These are phyloP conservation scores for Fusarium nygamai DNA, from an alignment of 2,329 filamentous ascomycete genomes.

Conservation along the genomic window DNA sequence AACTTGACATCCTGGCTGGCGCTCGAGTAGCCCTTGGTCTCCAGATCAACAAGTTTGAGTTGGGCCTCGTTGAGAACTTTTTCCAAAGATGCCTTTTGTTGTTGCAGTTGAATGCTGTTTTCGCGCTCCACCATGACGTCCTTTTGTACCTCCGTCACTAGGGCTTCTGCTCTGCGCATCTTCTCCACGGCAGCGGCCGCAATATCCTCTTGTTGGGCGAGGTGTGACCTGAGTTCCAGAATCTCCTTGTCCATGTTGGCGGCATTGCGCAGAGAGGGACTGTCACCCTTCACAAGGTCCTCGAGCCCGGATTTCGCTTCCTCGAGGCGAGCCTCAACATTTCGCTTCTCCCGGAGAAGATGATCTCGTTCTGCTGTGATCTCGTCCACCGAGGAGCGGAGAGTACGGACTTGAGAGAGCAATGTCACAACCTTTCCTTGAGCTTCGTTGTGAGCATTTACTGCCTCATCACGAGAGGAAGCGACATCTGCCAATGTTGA, in stretches of 20 bases:
- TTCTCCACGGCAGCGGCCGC: constrained; percentile 92
- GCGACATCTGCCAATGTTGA: constrained; percentile 88
- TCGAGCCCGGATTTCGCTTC: constrained; percentile 91
- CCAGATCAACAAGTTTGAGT: constrained; percentile 87
- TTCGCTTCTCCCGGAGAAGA: constrained; percentile 88
- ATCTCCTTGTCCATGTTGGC: constrained; percentile 90
- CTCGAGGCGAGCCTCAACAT: constrained; percentile 82
- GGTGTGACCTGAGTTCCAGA: constrained; percentile 84
- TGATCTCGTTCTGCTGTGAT: constrained; percentile 85
- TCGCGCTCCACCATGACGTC: constrained; percentile 90
- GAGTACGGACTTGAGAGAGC: constrained; percentile 85
- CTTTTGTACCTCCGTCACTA: constrained; percentile 90
- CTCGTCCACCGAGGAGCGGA: constrained; percentile 88
- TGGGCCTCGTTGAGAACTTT: constrained; percentile 92
- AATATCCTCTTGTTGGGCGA: constrained; percentile 94
- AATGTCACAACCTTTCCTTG: constrained; percentile 92
- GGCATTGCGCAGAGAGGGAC: constrained; percentile 87
- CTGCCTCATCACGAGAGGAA: constrained; percentile 92
- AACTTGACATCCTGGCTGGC: constrained; percentile 96
- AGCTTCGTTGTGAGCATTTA: constrained; percentile 91
- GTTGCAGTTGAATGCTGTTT: constrained; percentile 80
- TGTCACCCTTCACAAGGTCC: constrained; percentile 85
- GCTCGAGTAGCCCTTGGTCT: constrained; percentile 96
- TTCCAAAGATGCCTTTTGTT: constrained; percentile 89
- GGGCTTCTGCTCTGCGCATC: constrained; percentile 92